Evolutionary conservation across 768 basidiomycete genomes (phyloP).

Genomic region (Rubroboletus pulcherrimus): DNA sequence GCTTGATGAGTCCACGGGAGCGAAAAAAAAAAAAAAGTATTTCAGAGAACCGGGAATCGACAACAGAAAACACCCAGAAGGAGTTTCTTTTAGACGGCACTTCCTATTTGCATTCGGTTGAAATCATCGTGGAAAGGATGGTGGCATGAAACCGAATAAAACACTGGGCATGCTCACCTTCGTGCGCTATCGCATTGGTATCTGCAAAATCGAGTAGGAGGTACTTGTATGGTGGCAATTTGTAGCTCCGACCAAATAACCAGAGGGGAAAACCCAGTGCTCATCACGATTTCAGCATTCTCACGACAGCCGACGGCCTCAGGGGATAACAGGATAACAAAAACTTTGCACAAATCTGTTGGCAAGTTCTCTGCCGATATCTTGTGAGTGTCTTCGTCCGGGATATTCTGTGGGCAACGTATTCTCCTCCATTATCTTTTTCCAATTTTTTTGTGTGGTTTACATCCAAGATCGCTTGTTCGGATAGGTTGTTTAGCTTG

Average conservation of each 20-base stretch:
- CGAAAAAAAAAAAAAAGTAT: neutral
- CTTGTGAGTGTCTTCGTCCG: conserved; percentile 24
- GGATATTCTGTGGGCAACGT: conserved; percentile 6
- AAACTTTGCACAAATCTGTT: conserved; percentile 25
- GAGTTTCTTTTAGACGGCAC: conserved; percentile 33
- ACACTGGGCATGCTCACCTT: conserved; percentile 17
- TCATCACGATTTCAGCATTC: conserved; percentile 30
- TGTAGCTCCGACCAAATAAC: conserved; percentile 31
- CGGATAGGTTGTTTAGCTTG: conserved; percentile 29
- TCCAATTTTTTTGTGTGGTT: conserved; percentile 1
- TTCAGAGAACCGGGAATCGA: conserved; percentile 36
- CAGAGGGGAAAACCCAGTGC: conserved; percentile 22
- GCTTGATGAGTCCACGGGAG: neutral
- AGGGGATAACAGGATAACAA: conserved; percentile 35
- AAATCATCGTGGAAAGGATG: conserved; percentile 23
- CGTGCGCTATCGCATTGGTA: neutral
- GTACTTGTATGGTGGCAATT: conserved; percentile 9
- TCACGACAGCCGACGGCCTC: conserved; percentile 36
- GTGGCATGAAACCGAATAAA: neutral
- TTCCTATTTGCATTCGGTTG: conserved; percentile 36
- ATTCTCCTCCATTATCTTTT: conserved; percentile 15
- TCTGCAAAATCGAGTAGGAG: neutral
- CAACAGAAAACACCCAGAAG: conserved; percentile 25
- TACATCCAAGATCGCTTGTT: conserved; percentile 21
- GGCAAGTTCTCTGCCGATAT: conserved; percentile 13